Conservation (phyloP, 192 early-diverging fungal genomes). For the Coemansia sp. region DNA sequence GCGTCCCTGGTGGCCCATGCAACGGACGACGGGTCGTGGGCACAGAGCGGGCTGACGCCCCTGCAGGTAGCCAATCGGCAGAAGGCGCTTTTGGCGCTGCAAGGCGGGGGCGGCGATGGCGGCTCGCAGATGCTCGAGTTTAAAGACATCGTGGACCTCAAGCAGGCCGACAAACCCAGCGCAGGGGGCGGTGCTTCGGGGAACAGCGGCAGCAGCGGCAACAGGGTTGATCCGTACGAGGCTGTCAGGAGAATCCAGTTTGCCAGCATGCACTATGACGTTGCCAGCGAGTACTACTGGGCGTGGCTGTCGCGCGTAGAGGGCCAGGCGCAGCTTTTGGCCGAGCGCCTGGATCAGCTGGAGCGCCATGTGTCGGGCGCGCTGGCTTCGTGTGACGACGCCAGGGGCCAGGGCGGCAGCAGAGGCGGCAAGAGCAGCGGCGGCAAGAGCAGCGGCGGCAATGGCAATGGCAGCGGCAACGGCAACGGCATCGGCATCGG, state of each 20-base stretch:
- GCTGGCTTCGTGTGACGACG: conserved; percentile 1
- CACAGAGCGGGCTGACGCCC: conserved; percentile 31
- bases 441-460: too few species aligned
- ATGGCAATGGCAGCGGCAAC: too few species aligned
- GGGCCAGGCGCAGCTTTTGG: conserved; percentile 22
- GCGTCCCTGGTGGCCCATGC: conserved; percentile 41
- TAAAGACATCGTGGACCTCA: neutral
- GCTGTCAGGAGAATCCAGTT: conserved; percentile 41
- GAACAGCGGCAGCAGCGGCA: too few species aligned
- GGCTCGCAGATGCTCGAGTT: conserved; percentile 7
- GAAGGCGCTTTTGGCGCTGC: conserved; percentile 27
- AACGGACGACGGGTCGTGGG: conserved; percentile 39
- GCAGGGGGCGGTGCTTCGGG: neutral
- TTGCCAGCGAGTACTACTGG: conserved; percentile 47
- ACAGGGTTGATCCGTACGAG: conserved; percentile 28
- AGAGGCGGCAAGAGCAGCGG: too few species aligned
- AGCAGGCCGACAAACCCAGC: neutral
- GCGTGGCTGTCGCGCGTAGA: conserved; percentile 37
- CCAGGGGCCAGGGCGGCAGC: too few species aligned
- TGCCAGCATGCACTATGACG: conserved; percentile 34
- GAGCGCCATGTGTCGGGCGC: conserved; percentile 36
- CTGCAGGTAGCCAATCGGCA: conserved; percentile 37
- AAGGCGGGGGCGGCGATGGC: neutral
- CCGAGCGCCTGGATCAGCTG: conserved; percentile 42
- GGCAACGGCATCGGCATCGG: too few species aligned